phyloP scores from a whole-genome alignment of 768 basidiomycete genomes.

The Serendipita sp. region DNA sequence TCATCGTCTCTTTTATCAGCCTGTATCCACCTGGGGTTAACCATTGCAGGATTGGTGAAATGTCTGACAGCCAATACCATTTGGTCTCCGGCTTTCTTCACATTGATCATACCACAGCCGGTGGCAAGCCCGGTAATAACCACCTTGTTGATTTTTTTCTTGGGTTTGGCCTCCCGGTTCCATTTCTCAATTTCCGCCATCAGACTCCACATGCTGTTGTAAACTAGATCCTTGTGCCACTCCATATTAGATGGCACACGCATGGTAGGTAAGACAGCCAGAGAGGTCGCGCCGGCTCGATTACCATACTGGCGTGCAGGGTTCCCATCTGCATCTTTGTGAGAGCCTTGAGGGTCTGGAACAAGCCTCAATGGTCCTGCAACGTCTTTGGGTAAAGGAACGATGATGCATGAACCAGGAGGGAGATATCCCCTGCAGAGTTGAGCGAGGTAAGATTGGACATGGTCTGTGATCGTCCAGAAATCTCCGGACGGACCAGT shows the following conservation, averaged over 20 bases:
- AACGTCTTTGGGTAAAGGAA: slow-evolving; percentile 8
- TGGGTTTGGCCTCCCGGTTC: slow-evolving; percentile 9
- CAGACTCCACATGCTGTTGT: slow-evolving; percentile 21
- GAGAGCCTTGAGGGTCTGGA: not conserved
- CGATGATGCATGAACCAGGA: slow-evolving; percentile 16
- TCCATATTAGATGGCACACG: slow-evolving; percentile 16
- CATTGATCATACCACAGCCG: slow-evolving; percentile 10
- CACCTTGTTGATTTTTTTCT: slow-evolving; percentile 9
- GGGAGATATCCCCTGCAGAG: slow-evolving; percentile 14
- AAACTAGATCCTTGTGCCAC: slow-evolving; percentile 22
- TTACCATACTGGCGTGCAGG: not conserved
- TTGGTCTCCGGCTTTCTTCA: slow-evolving; percentile 13
- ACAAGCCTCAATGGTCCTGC: not conserved
- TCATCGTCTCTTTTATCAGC: no score
- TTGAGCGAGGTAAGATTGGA: slow-evolving; percentile 12
- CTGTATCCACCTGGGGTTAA: no score
- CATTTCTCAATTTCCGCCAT: slow-evolving; percentile 16
- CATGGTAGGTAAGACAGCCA: slow-evolving; percentile 23
- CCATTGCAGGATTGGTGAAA: not conserved
- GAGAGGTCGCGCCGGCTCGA: not conserved
- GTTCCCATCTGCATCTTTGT: not conserved
- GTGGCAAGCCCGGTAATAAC: slow-evolving; percentile 14
- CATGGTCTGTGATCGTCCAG: slow-evolving; percentile 12
- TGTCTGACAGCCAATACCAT: slow-evolving; percentile 14
- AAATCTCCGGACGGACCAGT: slow-evolving; percentile 9